Evolutionary conservation across 495 filamentous ascomycete genomes (phyloP).

Genomic region (Annulohypoxylon moriforme): DNA sequence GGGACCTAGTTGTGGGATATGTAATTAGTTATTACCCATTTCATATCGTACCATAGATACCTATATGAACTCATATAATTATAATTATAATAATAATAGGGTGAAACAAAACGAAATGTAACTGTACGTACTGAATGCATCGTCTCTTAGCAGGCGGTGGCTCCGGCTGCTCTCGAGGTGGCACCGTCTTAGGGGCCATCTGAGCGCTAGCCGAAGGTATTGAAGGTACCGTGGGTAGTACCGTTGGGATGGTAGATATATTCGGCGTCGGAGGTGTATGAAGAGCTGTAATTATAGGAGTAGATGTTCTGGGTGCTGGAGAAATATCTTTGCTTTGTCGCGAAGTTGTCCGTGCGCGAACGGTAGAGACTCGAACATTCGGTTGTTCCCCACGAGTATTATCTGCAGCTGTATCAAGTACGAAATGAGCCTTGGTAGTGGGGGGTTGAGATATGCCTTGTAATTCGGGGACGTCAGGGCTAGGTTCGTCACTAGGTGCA

Average conservation of each 20-base stretch:
- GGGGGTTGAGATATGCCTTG: slow-evolving; percentile 26
- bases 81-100: neutral
- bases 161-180: slow-evolving; percentile 7
- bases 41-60: neutral
- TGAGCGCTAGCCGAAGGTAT: neutral
- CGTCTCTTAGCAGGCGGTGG: slow-evolving; percentile 43
- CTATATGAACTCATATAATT: too few relatives aligned
- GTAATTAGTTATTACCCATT: slow-evolving; percentile 1
- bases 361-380: slow-evolving; percentile 18
- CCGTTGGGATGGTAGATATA: neutral
- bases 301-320: slow-evolving; percentile 10
- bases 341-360: slow-evolving; percentile 18
- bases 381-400: neutral
- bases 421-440: slow-evolving; percentile 48
- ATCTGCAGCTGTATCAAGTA: slow-evolving; percentile 29
- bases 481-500: slow-evolving; percentile 66
- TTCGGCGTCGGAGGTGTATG: slow-evolving; percentile 39
- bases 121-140: slow-evolving; percentile 40
- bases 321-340: slow-evolving; percentile 14
- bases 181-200: neutral
- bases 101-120: neutral
- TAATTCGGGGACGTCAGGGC: slow-evolving; percentile 52
- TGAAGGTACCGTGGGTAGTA: neutral
- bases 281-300: slow-evolving; percentile 32
- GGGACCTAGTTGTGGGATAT: slow-evolving; percentile 19